phyloP scores from a whole-genome alignment of 1,284 basidiomycete species.

The Cutaneotrichosporon arboriforme region DNA sequence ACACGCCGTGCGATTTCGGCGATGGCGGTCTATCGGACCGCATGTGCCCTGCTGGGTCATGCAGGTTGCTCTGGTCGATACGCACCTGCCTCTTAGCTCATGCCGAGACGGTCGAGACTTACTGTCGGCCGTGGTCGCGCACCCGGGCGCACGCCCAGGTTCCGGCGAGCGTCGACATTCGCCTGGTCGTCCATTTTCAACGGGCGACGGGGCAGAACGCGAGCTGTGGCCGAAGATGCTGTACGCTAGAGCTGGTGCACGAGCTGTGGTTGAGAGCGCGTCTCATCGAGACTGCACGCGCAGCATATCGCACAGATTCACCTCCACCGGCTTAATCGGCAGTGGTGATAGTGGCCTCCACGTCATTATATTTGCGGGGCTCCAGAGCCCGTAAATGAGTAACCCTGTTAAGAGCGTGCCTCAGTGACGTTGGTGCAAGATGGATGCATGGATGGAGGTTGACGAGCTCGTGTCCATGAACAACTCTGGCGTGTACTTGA shows the following conservation, averaged over 20 bases:
- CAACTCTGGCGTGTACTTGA: too few species aligned
- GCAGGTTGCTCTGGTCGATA: neutral
- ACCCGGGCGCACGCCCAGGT: constrained; percentile 36
- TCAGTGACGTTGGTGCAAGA: neutral
- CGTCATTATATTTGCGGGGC: neutral
- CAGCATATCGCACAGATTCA: neutral
- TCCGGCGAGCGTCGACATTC: constrained; percentile 30
- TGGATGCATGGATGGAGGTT: too few species aligned
- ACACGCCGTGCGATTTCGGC: neutral
- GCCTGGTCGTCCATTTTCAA: constrained; percentile 9
- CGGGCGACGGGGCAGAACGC: neutral
- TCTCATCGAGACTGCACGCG: too few species aligned
- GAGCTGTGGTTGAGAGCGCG: neutral
- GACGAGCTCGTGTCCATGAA: too few species aligned
- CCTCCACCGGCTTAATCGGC: constrained; percentile 12
- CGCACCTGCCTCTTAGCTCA: too few species aligned
- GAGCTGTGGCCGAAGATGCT: neutral
- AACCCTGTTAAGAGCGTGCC: neutral
- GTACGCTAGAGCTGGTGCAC: too few species aligned
- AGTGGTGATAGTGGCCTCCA: neutral
- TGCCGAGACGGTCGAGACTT: neutral
- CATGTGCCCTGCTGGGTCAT: neutral
- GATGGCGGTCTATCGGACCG: neutral
- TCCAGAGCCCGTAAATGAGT: neutral
- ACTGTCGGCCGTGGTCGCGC: constrained; percentile 18